Conservation (phyloP, 192 early-diverging fungal genomes). For the Rhizophagus sp. region DNA sequence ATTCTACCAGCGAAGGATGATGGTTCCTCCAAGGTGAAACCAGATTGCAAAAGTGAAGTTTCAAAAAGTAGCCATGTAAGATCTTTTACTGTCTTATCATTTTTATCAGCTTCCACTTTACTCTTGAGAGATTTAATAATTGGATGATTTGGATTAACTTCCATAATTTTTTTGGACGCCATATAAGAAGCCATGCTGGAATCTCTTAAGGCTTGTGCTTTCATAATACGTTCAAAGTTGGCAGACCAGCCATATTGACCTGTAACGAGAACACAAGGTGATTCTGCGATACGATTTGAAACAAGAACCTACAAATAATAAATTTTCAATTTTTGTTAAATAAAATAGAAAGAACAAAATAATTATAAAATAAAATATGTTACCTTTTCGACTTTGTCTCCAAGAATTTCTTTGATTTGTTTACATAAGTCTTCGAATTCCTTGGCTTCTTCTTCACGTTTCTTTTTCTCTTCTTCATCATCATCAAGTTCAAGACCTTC, state of each 20-base stretch:
- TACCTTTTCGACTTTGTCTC: slow-evolving; percentile 98
- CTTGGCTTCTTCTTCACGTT: slow-evolving; percentile 91
- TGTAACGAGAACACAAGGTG: slow-evolving; percentile 98
- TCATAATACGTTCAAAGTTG: slow-evolving; percentile 99
- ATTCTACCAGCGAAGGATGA: slow-evolving; percentile 91
- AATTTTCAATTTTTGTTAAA: too few relatives aligned
- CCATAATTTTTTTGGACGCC: slow-evolving; percentile 99
- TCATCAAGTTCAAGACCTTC: slow-evolving; percentile 99
- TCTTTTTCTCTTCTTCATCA: slow-evolving; percentile 97
- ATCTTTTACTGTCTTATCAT: slow-evolving; percentile 99
- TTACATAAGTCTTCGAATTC: slow-evolving; percentile 87
- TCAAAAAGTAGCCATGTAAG: slow-evolving; percentile 94
- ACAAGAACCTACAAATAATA: slow-evolving; percentile 41
- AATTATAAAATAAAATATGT: too few relatives aligned
- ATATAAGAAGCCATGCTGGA: slow-evolving; percentile 99
- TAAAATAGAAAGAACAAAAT: too few relatives aligned
- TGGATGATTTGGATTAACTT: slow-evolving; percentile 94
- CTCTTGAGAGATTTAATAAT: slow-evolving; percentile 94
- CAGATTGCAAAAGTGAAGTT: slow-evolving; percentile 92
- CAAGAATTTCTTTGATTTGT: slow-evolving; percentile 96
- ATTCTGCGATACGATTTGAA: slow-evolving; percentile 96
- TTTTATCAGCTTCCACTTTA: slow-evolving; percentile 93
- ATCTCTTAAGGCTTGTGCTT: slow-evolving; percentile 99
- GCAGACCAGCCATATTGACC: slow-evolving; percentile 99
- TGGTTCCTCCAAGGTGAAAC: slow-evolving; percentile 97